A percentile compares a stretch with the other conserved stretches of the same genome.
Evolutionary conservation across 2,329 filamentous ascomycete genomes (phyloP).

Genomic region (Coleophoma cylindrospora): DNA sequence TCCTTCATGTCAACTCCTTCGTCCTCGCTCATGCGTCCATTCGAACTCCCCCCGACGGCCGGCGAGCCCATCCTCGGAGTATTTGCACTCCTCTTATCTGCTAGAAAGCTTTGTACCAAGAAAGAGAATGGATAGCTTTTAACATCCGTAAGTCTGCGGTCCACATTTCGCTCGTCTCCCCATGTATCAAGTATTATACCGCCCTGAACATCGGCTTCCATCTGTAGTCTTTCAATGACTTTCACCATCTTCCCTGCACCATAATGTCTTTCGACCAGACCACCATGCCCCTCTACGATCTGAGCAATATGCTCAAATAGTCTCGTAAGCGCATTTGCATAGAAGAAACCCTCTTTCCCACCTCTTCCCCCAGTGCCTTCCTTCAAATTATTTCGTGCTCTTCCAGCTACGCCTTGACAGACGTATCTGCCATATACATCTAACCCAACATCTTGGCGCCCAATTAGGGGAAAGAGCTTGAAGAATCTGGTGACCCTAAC

Average conservation of each 20-base stretch:
- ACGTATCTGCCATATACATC: constrained; percentile 96
- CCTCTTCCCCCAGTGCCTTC: constrained; percentile 55
- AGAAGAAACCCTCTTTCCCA: constrained; percentile 78
- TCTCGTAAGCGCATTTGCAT: constrained; percentile 83
- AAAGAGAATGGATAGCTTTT: constrained; percentile 98
- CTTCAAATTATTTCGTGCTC: constrained; percentile 76
- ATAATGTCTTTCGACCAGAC: constrained; percentile 90
- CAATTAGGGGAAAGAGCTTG: constrained; percentile 94
- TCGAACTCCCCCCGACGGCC: constrained; percentile 49
- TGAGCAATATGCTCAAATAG: constrained; percentile 97
- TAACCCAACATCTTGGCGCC: constrained; percentile 78
- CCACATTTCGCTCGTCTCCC: constrained; percentile 81
- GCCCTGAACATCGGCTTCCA: constrained; percentile 93
- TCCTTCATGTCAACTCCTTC: constrained; percentile 97
- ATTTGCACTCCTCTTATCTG: constrained; percentile 58
- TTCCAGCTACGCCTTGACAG: constrained; percentile 85
- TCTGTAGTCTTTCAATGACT: constrained; percentile 87
- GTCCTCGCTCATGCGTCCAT: constrained; percentile 68
- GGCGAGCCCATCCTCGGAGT: constrained; percentile 74
- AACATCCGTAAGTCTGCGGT: constrained; percentile 85
- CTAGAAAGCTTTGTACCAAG: constrained; percentile 87
- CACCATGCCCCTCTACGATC: constrained; percentile 88
- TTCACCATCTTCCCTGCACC: constrained; percentile 88
- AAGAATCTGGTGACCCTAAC: constrained; percentile 93
- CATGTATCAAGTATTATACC: constrained; percentile 95